Base-by-base conservation (phyloP, 441 rosid genomes). In the Populus hybrid region DNA sequence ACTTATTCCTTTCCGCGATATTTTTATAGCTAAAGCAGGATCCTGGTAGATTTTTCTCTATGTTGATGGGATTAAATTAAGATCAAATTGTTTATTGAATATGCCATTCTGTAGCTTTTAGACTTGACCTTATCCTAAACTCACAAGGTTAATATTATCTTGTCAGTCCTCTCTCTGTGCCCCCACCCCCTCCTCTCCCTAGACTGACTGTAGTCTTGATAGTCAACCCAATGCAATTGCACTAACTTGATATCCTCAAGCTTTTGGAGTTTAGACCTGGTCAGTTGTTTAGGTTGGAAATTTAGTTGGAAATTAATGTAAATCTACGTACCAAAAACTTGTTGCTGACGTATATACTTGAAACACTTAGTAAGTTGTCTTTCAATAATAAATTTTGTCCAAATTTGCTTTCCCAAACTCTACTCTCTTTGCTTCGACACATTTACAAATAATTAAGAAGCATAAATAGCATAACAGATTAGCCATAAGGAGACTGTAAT, bases 191-290 rank as follows among this genome's bases (percentile, higher is more conserved):
- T 46, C 53, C 16, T 46, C 34, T 46, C 64, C 35, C 14, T 59
- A 66, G 79, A 76, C 57, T 12, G 70, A 28, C 83, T 40, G 21
- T 16, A 70, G 85, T 78, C 83, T 76, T 21, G 28, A 75, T 66
- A 50, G 86, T 85, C 86, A 85, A 85, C 76, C 75, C 69, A 75
- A 65, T 46, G 57, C 57, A 46, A 46, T 46, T 46, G 19, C 57
- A 67, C 7, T 59, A 40, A 24, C 72, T 70, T 74, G 66, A 75
- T 4, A 70, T 30, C 74, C 69, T 74, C 67, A 34, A 46, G 10
- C 23, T 50, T 73, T 75, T 80, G 42, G 14, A 14, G 68, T 14
- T 75, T 65, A 70, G 82, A 86, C 87, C 72, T 24, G 72, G 83
- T 81, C 86, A 79, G 82, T 75, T 12, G 10, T 77, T 28, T 71